phyloP scores from a whole-genome alignment of 2,329 filamentous ascomycete genomes.

The Aspergillus latus region DNA sequence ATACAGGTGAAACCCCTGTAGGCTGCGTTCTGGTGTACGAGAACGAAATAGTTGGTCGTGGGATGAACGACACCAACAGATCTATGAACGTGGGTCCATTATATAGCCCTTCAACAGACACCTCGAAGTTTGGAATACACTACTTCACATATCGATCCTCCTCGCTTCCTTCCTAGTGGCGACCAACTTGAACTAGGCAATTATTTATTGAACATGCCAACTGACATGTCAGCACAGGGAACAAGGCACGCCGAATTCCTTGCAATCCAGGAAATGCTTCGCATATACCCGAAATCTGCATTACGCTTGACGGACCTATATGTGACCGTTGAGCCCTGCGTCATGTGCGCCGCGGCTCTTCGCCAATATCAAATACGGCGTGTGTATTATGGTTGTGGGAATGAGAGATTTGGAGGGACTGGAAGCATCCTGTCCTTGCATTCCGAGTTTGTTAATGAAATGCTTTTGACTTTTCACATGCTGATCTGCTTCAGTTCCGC shows the following conservation, averaged over 20 bases:
- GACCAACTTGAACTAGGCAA: not conserved
- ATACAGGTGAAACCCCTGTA: slow-evolving; percentile 88
- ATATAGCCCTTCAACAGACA: not conserved
- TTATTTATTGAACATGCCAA: not conserved
- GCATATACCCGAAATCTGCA: slow-evolving; percentile 64
- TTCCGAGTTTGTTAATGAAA: slow-evolving; percentile 52
- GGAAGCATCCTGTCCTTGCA: slow-evolving; percentile 91
- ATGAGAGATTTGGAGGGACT: slow-evolving; percentile 95
- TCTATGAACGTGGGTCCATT: slow-evolving; percentile 62
- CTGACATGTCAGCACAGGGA: slow-evolving; percentile 56
- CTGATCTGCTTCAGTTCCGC: slow-evolving; percentile 54
- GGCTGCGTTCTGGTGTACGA: slow-evolving; percentile 90
- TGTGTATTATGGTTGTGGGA: slow-evolving; percentile 92
- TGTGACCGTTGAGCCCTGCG: slow-evolving; percentile 96
- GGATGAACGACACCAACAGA: slow-evolving; percentile 96
- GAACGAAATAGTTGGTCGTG: slow-evolving; percentile 75
- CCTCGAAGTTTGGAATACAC: not conserved
- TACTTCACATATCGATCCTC: not conserved
- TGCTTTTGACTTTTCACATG: not conserved
- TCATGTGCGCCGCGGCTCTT: slow-evolving; percentile 95
- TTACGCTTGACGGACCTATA: slow-evolving; percentile 78
- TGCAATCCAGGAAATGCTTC: slow-evolving; percentile 68
- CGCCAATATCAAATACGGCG: slow-evolving; percentile 83
- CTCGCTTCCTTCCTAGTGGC: not conserved
- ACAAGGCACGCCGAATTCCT: slow-evolving; percentile 96